Base-by-base conservation (phyloP, 495 filamentous ascomycete species). In the Neurospora hispaniola region DNA sequence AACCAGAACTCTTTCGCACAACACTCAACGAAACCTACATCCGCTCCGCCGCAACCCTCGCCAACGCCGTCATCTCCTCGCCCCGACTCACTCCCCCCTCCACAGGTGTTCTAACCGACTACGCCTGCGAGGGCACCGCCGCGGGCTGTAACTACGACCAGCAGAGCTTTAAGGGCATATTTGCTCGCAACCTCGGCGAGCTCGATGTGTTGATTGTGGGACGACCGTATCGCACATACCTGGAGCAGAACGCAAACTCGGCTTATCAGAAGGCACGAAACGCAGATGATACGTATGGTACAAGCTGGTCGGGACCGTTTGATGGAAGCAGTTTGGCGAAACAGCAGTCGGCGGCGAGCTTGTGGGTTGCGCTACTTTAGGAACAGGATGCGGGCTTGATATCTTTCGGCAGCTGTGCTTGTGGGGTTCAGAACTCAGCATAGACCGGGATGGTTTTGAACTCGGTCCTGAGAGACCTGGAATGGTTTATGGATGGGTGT, bases 121-220 rank as follows among this genome's bases (percentile, higher is more conserved):
- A 35, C 27, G 70, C 79, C 14, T 89, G 88, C 74, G 87, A 89
- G 70, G 70, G 20, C 2, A 83, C 84, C 0, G 70, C 73, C 43
- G 75, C 77, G 0, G 77, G 81, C 18, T 90, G 89, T 70, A 88
- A 87, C 69, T 83, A 79, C 23, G 86, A 90, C 74, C 87, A 84
- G 8, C 83, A 87, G 2, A 87, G 90, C 73, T 94, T 94, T 86
- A 94, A 94, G 79, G 92, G 91, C 27, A 86, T 91, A 5, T 92
- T 93, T 75, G 85, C 89, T 23, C 85, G 88, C 6, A 91, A 91
- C 74, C 83, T 93, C 1, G 82, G 81, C 35, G 80, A 83, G 68
- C 79, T 94, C 31, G 81, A 90, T 23, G 74, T 74, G 16, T 86
- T 75, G 1, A 78, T 86, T 0, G 83, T 82, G 5, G 78, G 86